A percentile compares a stretch with the other conserved stretches of the same genome.
Evolutionary conservation across 1,139 yeast species (phyloP).

Genomic region (Yamadazyma buinensis): DNA sequence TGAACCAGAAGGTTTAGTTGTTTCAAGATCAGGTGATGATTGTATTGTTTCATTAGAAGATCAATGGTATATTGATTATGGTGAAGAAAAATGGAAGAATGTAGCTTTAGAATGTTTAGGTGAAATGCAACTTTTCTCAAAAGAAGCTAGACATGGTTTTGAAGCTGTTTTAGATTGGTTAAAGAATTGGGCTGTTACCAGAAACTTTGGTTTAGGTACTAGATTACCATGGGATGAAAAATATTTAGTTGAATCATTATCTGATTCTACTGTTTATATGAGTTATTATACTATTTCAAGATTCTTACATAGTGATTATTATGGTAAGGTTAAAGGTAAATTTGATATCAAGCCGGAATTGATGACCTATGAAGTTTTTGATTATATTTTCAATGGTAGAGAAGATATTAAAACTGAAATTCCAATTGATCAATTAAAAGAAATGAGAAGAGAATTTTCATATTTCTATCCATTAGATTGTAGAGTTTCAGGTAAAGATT

Average conservation of each 20-base stretch:
- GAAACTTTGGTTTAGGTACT: slow-evolving; percentile 96
- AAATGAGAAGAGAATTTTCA: slow-evolving; percentile 88
- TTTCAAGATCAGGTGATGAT: slow-evolving; percentile 95
- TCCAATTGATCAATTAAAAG: slow-evolving; percentile 63
- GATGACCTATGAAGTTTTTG: slow-evolving; percentile 92
- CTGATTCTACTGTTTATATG: slow-evolving; percentile 96
- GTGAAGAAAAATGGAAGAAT: slow-evolving; percentile 91
- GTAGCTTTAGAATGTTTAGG: slow-evolving; percentile 79
- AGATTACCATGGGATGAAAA: slow-evolving; percentile 96
- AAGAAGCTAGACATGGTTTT: slow-evolving; percentile 88
- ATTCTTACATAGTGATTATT: slow-evolving; percentile 79
- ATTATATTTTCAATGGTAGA: slow-evolving; percentile 77
- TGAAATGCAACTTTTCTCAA: slow-evolving; percentile 72
- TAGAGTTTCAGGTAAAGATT: slow-evolving; percentile 93
- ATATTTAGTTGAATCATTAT: slow-evolving; percentile 88
- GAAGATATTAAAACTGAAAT: slow-evolving; percentile 59
- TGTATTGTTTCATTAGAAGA: slow-evolving; percentile 97
- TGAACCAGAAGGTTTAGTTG: slow-evolving; percentile 88
- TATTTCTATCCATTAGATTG: slow-evolving; percentile 92
- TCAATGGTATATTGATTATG: slow-evolving; percentile 98
- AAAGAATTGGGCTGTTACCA: slow-evolving; percentile 97
- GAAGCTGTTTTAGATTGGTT: slow-evolving; percentile 96
- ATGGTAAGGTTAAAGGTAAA: slow-evolving; percentile 73
- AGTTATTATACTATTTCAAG: slow-evolving; percentile 91
- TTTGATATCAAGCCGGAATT: slow-evolving; percentile 75